A percentile compares a stretch with the other conserved stretches of the same genome.
phyloP scores from a whole-genome alignment of 441 rosid species.

The Capsella rubella region DNA sequence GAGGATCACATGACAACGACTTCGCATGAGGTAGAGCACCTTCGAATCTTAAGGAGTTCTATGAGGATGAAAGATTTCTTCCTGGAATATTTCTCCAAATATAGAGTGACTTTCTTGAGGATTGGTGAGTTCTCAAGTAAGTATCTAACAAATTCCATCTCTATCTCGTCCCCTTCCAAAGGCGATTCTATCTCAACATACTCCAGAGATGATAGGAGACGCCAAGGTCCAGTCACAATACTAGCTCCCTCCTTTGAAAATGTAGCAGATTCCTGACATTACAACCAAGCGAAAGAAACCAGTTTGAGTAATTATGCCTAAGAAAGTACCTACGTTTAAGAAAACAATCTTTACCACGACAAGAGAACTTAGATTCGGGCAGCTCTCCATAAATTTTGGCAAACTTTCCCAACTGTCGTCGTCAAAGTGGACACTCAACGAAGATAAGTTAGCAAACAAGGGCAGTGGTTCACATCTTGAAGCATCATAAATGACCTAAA shows the following conservation, averaged over 20 bases:
- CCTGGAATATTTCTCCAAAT: no score
- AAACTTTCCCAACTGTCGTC: neutral
- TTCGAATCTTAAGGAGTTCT: no score
- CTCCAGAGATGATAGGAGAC: neutral
- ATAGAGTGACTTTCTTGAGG: slow-evolving; percentile 13
- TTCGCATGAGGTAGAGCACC: no score
- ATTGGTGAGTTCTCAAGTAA: slow-evolving; percentile 4
- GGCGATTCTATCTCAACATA: no score
- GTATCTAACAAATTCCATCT: slow-evolving; percentile 13
- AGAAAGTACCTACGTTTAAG: neutral
- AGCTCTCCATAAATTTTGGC: slow-evolving; percentile 7
- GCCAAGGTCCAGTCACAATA: neutral
- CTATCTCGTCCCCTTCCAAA: neutral
- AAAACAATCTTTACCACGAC: neutral
- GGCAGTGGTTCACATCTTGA: no score
- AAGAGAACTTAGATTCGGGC: slow-evolving; percentile 1
- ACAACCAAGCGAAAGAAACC: neutral
- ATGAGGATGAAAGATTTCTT: no score
- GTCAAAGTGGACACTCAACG: no score
- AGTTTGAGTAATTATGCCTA: neutral
- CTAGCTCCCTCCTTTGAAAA: neutral
- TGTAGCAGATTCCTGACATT: neutral
- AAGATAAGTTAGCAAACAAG: no score
- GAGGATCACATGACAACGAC: no score
- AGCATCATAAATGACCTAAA: no score